These are phyloP conservation scores for Neurospora sp. DNA, from an alignment of 495 filamentous ascomycete genomes.

Conservation along the genomic window DNA sequence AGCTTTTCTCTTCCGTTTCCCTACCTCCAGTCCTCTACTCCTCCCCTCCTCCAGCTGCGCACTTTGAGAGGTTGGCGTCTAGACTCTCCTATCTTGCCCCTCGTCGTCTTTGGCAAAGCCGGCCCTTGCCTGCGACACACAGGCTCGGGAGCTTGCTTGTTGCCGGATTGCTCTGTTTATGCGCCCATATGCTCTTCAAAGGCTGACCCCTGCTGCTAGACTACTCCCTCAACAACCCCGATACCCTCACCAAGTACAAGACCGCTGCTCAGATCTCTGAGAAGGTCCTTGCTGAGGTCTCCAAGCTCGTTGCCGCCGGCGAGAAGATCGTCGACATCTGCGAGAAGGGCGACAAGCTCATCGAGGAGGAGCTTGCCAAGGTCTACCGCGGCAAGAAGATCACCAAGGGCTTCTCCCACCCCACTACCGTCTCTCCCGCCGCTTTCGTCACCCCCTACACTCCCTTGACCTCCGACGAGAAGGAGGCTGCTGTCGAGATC, in stretches of 20 bases:
- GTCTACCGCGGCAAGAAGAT: constrained; percentile 99
- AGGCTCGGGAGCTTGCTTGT: neutral
- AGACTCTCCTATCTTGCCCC: neutral
- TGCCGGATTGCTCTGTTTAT: neutral
- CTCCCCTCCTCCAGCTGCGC: neutral
- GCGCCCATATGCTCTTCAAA: neutral
- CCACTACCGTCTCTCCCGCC: constrained; percentile 89
- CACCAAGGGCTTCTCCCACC: constrained; percentile 83
- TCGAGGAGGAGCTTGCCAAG: constrained; percentile 87
- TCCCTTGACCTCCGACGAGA: constrained; percentile 70
- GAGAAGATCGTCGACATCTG: constrained; percentile 88
- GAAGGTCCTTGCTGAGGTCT: constrained; percentile 82
- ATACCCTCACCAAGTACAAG: constrained; percentile 98
- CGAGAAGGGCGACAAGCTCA: constrained; percentile 87
- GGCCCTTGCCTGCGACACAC: neutral
- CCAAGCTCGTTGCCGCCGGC: constrained; percentile 71
- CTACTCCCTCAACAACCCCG: constrained; percentile 90
- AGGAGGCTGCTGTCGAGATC: constrained; percentile 68
- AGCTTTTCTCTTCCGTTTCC: neutral
- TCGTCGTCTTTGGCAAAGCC: neutral
- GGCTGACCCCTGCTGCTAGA: constrained; percentile 42
- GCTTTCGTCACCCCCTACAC: constrained; percentile 96
- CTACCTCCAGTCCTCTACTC: neutral
- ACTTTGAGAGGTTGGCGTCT: constrained; percentile 1
- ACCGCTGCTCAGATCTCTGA: constrained; percentile 88